Percentiles rank a stretch among this genome's conserved stretches.
Conservation (phyloP, 768 basidiomycete genomes). For the Podaxis sp. region DNA sequence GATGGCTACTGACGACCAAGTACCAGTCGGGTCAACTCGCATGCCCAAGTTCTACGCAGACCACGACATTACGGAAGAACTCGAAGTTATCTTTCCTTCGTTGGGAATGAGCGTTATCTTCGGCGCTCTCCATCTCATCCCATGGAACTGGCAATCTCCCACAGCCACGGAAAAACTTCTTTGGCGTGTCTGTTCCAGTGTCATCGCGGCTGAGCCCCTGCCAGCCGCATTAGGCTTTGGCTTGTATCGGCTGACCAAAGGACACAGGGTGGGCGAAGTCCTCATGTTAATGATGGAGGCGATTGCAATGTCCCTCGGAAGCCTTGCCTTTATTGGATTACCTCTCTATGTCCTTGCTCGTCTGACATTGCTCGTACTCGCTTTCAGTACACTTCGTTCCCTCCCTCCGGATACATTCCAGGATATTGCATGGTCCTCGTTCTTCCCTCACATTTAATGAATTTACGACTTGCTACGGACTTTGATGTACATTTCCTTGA, state of each 20-base stretch:
- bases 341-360: conserved; percentile 13
- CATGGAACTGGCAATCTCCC: not conserved
- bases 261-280: not conserved
- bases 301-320: conserved; percentile 6
- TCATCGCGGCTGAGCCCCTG: not conserved
- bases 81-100: not conserved
- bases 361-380: conserved; percentile 10
- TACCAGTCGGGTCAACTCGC: not conserved
- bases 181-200: not conserved
- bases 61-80: not conserved
- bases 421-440: conserved; percentile 13
- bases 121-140: not conserved
- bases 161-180: not conserved
- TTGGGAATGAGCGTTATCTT: not conserved
- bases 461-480: not conserved
- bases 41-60: conserved; percentile 1
- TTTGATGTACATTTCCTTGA: not conserved
- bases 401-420: not conserved
- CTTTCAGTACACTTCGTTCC: conserved; percentile 11
- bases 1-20: not conserved
- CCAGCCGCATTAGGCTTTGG: not conserved
- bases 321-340: conserved; percentile 6
- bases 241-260: not conserved
- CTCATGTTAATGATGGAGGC: conserved; percentile 1
- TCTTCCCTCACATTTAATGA: conserved; percentile 15